A percentile compares a stretch with the other conserved stretches of the same genome.
These are phyloP conservation scores for Suillus ampliporus DNA, from an alignment of 768 basidiomycete species.

Conservation along the genomic window DNA sequence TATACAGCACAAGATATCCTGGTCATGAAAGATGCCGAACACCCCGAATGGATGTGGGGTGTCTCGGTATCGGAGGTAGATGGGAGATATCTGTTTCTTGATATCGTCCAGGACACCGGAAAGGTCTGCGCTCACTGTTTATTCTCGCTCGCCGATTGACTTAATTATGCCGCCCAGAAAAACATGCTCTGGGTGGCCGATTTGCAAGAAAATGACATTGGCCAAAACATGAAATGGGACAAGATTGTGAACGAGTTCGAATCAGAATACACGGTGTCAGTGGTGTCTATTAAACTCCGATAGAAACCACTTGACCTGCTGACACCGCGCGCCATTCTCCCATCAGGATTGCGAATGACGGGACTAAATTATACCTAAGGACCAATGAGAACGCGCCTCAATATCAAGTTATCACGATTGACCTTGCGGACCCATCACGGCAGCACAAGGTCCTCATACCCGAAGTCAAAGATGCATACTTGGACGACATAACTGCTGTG, in stretches of 20 bases:
- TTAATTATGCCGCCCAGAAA: conserved; percentile 51
- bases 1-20: conserved; percentile 68
- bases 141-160: conserved; percentile 1
- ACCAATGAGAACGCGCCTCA: conserved; percentile 73
- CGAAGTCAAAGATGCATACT: conserved; percentile 65
- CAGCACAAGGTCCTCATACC: conserved; percentile 66
- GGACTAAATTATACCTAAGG: conserved; percentile 61
- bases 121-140: conserved; percentile 46
- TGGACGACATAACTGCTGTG: conserved; percentile 55
- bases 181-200: conserved; percentile 78
- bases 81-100: conserved; percentile 65
- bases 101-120: conserved; percentile 63
- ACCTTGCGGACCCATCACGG: conserved; percentile 55
- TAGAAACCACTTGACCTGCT: not conserved
- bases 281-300: conserved; percentile 12
- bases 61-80: conserved; percentile 62
- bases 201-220: conserved; percentile 61
- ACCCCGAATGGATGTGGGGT: conserved; percentile 71
- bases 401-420: conserved; percentile 68
- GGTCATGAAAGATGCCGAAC: conserved; percentile 63
- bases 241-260: conserved; percentile 75
- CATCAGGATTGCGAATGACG: conserved; percentile 68
- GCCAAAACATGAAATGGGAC: conserved; percentile 70
- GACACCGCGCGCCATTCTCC: conserved; percentile 2
- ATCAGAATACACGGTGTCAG: conserved; percentile 68